A percentile compares a stretch with the other conserved stretches of the same genome.
Evolutionary conservation across 192 early-diverging fungal species (phyloP).

Genomic region (Coemansia sp.): DNA sequence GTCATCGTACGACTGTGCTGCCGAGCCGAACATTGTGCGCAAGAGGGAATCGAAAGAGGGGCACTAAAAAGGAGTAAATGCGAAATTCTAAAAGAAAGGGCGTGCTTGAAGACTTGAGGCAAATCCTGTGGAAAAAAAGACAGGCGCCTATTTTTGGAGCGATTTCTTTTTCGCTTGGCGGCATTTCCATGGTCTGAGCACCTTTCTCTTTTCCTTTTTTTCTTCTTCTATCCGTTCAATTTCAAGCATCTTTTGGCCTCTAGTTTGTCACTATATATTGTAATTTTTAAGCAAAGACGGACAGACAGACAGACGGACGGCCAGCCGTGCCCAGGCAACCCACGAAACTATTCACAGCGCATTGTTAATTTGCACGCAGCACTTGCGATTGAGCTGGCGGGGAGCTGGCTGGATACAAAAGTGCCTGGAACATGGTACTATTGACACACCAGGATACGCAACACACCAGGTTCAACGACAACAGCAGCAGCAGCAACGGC

Average conservation of each 20-base stretch:
- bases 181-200: background rate
- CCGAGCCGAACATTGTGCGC: conserved; percentile 36
- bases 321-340: background rate
- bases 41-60: background rate
- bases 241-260: conserved; percentile 3
- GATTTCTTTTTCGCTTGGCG: background rate
- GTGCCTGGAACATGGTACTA: conserved; percentile 27
- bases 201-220: background rate
- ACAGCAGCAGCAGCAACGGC: conserved; percentile 3
- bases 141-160: background rate
- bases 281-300: background rate
- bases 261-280: background rate
- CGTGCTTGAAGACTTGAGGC: no score
- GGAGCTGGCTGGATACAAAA: conserved; percentile 4
- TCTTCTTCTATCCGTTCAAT: background rate
- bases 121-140: background rate
- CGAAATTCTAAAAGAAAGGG: background rate
- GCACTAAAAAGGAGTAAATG: background rate
- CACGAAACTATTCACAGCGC: conserved; percentile 5
- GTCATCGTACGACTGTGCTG: conserved; percentile 31
- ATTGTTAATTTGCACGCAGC: conserved; percentile 5
- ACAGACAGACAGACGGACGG: background rate
- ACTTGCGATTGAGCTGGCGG: conserved; percentile 12
- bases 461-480: conserved; percentile 6
- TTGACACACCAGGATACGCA: conserved; percentile 24